Percentiles rank a stretch among this genome's conserved stretches.
These are phyloP conservation scores for Cyberlindnera euphorbiae DNA, from an alignment of 805 yeast species.

Conservation along the genomic window DNA sequence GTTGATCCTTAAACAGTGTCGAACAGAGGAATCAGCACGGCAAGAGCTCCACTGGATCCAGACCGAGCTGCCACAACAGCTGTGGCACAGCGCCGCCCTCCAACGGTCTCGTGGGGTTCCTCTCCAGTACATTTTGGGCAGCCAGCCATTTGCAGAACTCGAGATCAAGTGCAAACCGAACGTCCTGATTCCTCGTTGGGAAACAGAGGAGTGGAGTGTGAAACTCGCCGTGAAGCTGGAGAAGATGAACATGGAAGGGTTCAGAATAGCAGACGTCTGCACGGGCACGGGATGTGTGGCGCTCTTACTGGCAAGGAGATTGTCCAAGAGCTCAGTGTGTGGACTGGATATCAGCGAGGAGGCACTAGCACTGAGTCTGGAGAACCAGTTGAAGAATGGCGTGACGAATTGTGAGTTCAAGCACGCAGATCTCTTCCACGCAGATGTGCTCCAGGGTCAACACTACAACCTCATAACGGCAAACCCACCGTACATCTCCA, in stretches of 20 bases:
- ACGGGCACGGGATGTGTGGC: constrained; percentile 90
- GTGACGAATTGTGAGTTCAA: constrained; percentile 9
- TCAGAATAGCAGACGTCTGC: constrained; percentile 60
- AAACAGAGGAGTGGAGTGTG: constrained; percentile 86
- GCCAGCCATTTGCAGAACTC: constrained; percentile 80
- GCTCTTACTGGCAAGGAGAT: constrained; percentile 37
- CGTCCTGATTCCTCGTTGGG: constrained; percentile 90
- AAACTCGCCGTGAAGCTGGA: constrained; percentile 31
- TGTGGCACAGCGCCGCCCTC: constrained; percentile 50
- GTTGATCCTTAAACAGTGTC: constrained; percentile 16
- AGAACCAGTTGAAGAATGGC: constrained; percentile 32
- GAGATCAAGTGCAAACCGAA: constrained; percentile 53
- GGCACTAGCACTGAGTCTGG: constrained; percentile 48
- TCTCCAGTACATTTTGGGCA: constrained; percentile 76
- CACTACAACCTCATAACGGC: constrained; percentile 55
- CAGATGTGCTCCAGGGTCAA: constrained; percentile 1
- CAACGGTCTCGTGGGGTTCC: constrained; percentile 57
- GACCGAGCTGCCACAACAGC: constrained; percentile 43
- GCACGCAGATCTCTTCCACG: constrained; percentile 8
- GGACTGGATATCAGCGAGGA: constrained; percentile 54
- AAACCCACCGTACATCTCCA: constrained; percentile 89
- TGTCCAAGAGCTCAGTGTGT: constrained; percentile 23
- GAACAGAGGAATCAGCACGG: constrained; percentile 35
- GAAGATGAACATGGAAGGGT: constrained; percentile 1
- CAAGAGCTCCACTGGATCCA: constrained; percentile 63